Evolutionary conservation across 331 rosid species (phyloP).

Genomic region (Pyrus hybrid): DNA sequence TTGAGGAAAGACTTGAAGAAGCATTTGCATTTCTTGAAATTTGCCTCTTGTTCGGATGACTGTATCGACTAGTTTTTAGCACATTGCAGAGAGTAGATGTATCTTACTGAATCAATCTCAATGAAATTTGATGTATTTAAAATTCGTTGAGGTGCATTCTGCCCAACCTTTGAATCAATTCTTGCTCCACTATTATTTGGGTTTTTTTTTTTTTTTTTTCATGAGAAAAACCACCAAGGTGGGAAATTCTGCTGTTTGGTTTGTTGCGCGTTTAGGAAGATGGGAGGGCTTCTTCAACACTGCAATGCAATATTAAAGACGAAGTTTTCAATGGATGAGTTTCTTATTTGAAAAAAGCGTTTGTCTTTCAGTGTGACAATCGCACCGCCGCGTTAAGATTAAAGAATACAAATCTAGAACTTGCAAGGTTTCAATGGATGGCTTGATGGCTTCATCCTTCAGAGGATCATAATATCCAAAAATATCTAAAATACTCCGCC

Average conservation of each 20-base stretch:
- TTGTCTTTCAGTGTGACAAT: background rate
- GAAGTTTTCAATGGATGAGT: background rate
- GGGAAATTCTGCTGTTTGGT: slow-evolving; percentile 62
- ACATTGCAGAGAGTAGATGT: background rate
- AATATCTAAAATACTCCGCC: background rate
- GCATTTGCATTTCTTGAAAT: background rate
- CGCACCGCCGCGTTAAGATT: background rate
- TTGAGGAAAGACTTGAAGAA: slow-evolving; percentile 16
- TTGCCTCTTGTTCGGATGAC: background rate
- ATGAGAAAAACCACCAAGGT: slow-evolving; percentile 25
- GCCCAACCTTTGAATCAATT: too few species aligned
- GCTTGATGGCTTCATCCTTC: background rate
- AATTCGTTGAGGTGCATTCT: background rate
- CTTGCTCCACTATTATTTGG: too few species aligned
- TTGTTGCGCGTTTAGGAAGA: slow-evolving; percentile 45
- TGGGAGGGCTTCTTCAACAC: slow-evolving; percentile 51
- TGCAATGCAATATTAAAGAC: slow-evolving; percentile 36
- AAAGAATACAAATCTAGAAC: too few species aligned
- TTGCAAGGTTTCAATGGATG: background rate
- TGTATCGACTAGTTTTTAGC: background rate
- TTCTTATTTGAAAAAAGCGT: too few species aligned
- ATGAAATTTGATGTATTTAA: background rate
- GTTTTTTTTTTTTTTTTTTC: slow-evolving; percentile 20
- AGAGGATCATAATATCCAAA: background rate
- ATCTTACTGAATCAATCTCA: background rate